Conservation (phyloP, 495 filamentous ascomycete species). For the Neurospora sp. region DNA sequence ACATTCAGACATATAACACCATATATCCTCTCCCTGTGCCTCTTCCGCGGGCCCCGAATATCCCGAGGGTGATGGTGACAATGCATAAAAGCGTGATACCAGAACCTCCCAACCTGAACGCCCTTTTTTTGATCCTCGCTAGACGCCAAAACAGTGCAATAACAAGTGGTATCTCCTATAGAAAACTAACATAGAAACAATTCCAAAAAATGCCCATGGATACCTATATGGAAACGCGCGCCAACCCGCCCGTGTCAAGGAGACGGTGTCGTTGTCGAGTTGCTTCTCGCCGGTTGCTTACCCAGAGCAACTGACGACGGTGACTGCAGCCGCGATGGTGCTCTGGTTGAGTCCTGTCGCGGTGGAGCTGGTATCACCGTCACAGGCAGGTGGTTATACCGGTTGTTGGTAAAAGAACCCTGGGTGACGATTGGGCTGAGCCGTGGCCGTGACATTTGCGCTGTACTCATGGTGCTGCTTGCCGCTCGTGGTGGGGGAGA, state of each 20-base stretch:
- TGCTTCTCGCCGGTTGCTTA: neutral
- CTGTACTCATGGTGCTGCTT: neutral
- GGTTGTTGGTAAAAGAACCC: neutral
- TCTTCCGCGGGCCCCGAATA: neutral
- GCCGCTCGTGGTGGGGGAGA: neutral
- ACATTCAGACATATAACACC: neutral
- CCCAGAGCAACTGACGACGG: neutral
- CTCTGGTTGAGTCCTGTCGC: slow-evolving; percentile 25
- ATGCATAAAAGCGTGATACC: neutral
- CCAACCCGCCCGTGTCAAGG: neutral
- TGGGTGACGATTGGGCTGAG: neutral
- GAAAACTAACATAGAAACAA: neutral
- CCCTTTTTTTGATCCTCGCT: neutral
- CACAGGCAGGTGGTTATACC: slow-evolving; percentile 25
- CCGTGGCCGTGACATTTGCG: neutral
- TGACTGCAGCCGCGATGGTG: neutral
- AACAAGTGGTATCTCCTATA: neutral
- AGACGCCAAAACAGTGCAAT: neutral
- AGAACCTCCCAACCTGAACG: neutral
- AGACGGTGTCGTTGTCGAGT: neutral
- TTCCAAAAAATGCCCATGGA: neutral
- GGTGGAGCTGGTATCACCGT: slow-evolving; percentile 39
- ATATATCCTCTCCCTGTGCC: neutral
- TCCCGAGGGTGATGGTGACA: neutral
- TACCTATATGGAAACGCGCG: neutral